Evolutionary conservation across 768 basidiomycete genomes (phyloP).

Genomic region (Naganishia kalamii): DNA sequence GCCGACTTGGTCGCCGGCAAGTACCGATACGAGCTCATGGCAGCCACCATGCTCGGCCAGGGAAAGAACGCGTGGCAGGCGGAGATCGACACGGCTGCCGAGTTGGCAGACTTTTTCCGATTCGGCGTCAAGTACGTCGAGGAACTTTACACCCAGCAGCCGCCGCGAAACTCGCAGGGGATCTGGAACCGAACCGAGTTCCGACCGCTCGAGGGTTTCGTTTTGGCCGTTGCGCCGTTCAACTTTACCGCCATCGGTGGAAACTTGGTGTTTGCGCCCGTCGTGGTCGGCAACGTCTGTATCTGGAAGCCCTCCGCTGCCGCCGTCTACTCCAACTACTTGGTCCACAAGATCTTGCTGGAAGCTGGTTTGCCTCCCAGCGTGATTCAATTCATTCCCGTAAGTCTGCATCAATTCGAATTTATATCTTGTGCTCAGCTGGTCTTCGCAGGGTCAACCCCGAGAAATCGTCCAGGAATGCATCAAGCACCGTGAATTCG

Average conservation of each 20-base stretch:
- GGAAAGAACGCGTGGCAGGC: constrained; percentile 99
- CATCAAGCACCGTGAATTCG: constrained; percentile 70
- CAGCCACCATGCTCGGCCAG: constrained; percentile 95
- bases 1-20: constrained; percentile 93
- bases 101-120: constrained; percentile 90
- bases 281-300: constrained; percentile 86
- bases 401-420: not conserved
- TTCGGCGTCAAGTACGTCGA: constrained; percentile 81
- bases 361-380: constrained; percentile 91
- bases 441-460: constrained; percentile 51
- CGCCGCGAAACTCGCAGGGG: constrained; percentile 73
- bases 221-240: constrained; percentile 94
- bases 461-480: constrained; percentile 77
- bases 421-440: not conserved
- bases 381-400: constrained; percentile 96
- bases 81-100: constrained; percentile 97
- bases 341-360: constrained; percentile 78
- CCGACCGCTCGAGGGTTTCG: constrained; percentile 95
- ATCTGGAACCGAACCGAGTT: constrained; percentile 97
- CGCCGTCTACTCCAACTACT: constrained; percentile 90
- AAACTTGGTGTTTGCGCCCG: constrained; percentile 76
- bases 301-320: constrained; percentile 97
- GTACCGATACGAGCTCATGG: constrained; percentile 89
- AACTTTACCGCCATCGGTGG: constrained; percentile 94
- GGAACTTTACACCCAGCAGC: constrained; percentile 86